Evolutionary conservation across 2,329 filamentous ascomycete species (phyloP).

Genomic region (Aspergillus ruber): DNA sequence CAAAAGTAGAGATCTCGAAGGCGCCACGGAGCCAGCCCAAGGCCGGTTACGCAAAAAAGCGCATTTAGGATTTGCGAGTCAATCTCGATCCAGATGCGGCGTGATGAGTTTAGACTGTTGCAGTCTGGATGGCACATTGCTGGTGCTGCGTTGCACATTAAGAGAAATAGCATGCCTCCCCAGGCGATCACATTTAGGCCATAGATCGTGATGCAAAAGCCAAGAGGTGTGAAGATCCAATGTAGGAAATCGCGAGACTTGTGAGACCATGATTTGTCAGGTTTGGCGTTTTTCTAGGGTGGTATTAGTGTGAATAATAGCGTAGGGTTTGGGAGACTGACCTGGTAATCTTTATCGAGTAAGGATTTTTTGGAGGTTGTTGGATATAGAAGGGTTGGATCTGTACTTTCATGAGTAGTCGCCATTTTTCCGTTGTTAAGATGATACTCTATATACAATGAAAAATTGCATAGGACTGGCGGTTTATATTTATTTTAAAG

Average conservation of each 20-base stretch:
- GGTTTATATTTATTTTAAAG: too few species aligned
- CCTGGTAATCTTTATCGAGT: too few species aligned
- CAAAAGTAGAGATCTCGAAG: conserved; percentile 73
- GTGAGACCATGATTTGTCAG: not conserved
- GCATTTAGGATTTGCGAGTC: conserved; percentile 78
- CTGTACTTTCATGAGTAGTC: too few species aligned
- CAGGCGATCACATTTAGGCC: conserved; percentile 77
- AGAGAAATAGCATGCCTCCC: conserved; percentile 84
- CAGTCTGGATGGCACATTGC: conserved; percentile 54
- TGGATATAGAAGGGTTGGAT: too few species aligned
- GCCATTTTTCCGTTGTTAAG: too few species aligned
- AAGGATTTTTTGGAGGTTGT: too few species aligned
- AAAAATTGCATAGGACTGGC: too few species aligned
- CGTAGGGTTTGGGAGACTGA: too few species aligned
- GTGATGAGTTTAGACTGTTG: conserved; percentile 65
- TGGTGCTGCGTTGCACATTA: conserved; percentile 66
- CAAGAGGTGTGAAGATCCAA: conserved; percentile 67
- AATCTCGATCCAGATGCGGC: conserved; percentile 79
- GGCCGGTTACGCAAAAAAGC: conserved; percentile 80
- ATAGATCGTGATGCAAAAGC: conserved; percentile 72
- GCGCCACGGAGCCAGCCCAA: conserved; percentile 78
- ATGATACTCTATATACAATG: too few species aligned
- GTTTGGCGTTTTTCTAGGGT: too few species aligned
- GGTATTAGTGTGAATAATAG: too few species aligned
- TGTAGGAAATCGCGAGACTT: conserved; percentile 16